Evolutionary conservation across 441 rosid species (phyloP).

Genomic region (Aleurites moluccanus): DNA sequence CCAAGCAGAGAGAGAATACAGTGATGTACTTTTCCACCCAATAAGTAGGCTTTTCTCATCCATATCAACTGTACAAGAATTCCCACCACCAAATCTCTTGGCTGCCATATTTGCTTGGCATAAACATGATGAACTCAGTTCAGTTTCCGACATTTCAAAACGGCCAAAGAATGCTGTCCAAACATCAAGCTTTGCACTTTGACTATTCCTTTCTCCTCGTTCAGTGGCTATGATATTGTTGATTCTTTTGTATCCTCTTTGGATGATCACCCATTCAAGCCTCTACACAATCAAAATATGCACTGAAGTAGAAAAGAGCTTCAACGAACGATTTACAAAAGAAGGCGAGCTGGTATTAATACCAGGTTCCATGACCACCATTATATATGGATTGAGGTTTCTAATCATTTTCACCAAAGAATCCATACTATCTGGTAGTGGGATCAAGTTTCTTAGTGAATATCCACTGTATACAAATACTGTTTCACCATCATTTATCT

Average conservation of each 20-base stretch:
- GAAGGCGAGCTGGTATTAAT: constrained; percentile 38
- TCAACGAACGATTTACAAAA: constrained; percentile 44
- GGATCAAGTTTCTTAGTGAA: constrained; percentile 26
- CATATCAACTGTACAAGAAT: constrained; percentile 23
- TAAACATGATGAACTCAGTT: constrained; percentile 26
- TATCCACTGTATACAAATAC: constrained; percentile 27
- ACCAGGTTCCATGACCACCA: constrained; percentile 44
- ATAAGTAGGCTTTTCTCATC: constrained; percentile 26
- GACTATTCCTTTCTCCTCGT: constrained; percentile 26
- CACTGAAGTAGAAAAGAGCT: constrained; percentile 42
- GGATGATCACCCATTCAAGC: constrained; percentile 24
- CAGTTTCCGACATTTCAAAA: constrained; percentile 34
- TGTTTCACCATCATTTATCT: constrained; percentile 33
- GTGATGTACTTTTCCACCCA: constrained; percentile 42
- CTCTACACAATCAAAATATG: constrained; percentile 52
- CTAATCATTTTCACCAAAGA: constrained; percentile 40
- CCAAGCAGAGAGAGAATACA: constrained; percentile 36
- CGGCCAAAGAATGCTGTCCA: constrained; percentile 30
- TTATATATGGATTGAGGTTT: constrained; percentile 37
- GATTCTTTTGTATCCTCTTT: constrained; percentile 17
- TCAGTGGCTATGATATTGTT: constrained; percentile 27
- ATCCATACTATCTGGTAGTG: constrained; percentile 38
- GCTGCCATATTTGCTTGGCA: constrained; percentile 31
- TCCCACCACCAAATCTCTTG: constrained; percentile 22
- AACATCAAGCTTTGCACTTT: background rate